Conservation (phyloP, 1,284 basidiomycete species). For the Apiotrichum gracile region DNA sequence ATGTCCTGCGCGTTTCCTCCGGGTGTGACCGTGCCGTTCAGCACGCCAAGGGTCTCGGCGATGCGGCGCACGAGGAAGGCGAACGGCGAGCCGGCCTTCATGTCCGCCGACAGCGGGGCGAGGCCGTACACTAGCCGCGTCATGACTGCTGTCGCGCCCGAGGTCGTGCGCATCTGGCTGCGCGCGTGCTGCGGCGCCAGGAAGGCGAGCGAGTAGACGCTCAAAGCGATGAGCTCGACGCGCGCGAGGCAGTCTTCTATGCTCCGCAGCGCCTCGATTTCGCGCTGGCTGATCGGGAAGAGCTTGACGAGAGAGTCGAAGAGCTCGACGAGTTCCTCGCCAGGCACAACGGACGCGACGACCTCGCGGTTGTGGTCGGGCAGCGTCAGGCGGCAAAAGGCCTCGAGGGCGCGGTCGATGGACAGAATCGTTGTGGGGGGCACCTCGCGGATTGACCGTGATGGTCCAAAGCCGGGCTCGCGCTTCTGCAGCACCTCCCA, state of each 20-base stretch:
- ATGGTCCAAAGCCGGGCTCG: conserved; percentile 47
- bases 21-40: conserved; percentile 58
- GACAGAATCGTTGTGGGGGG: conserved; percentile 27
- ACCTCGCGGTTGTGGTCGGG: conserved; percentile 73
- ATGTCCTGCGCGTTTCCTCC: conserved; percentile 27
- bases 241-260: conserved; percentile 64
- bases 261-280: conserved; percentile 61
- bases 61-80: conserved; percentile 64
- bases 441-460: conserved; percentile 21
- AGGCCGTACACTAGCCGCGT: conserved; percentile 47
- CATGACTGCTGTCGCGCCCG: conserved; percentile 45
- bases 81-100: conserved; percentile 55
- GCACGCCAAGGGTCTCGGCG: conserved; percentile 73
- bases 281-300: conserved; percentile 68
- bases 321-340: conserved; percentile 57
- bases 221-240: conserved; percentile 70
- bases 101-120: conserved; percentile 46
- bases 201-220: conserved; percentile 80
- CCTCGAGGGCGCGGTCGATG: conserved; percentile 62
- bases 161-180: conserved; percentile 56
- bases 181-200: conserved; percentile 70
- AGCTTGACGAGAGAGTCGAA: conserved; percentile 70
- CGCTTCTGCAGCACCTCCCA: conserved; percentile 56
- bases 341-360: conserved; percentile 59
- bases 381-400: conserved; percentile 69